Evolutionary conservation across 2,329 filamentous ascomycete genomes (phyloP).

Genomic region (Biscogniauxia mediterranea): DNA sequence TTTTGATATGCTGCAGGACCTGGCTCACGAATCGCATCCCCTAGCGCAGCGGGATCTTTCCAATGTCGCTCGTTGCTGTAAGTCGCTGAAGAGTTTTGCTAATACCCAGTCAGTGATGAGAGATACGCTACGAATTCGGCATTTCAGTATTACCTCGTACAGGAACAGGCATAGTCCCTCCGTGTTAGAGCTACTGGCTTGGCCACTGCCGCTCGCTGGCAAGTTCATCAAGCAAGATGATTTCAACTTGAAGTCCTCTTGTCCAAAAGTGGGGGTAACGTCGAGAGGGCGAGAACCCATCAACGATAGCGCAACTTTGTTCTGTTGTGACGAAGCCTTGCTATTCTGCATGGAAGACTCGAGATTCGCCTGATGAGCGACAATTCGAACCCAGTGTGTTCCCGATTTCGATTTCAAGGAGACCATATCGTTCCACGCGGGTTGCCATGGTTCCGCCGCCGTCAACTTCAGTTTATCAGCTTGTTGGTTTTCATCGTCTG

Average conservation of each 20-base stretch:
- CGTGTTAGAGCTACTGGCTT: conserved; percentile 24
- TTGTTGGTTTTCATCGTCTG: conserved; percentile 16
- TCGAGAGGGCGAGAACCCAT: conserved; percentile 40
- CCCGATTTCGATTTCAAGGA: conserved; percentile 38
- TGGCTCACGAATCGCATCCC: conserved; percentile 37
- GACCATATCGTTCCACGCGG: conserved; percentile 51
- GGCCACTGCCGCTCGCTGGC: conserved; percentile 29
- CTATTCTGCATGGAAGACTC: conserved; percentile 31
- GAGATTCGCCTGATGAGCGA: conserved; percentile 45
- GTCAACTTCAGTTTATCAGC: conserved; percentile 29
- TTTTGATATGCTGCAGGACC: conserved; percentile 47
- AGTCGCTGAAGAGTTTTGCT: conserved; percentile 46
- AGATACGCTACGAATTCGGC: not conserved
- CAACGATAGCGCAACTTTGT: conserved; percentile 37
- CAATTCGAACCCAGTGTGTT: conserved; percentile 41
- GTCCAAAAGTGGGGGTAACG: conserved; percentile 34
- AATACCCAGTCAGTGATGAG: conserved; percentile 5
- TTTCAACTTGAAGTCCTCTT: conserved; percentile 40
- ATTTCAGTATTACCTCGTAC: conserved; percentile 46
- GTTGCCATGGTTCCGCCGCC: conserved; percentile 41
- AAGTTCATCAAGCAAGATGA: conserved; percentile 46
- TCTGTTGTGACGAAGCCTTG: conserved; percentile 16
- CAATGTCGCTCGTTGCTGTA: conserved; percentile 36
- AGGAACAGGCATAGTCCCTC: conserved; percentile 51
- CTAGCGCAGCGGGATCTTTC: conserved; percentile 36